Conservation (phyloP, 371 early-diverging fungal species). For the Actinomucor elegans region DNA sequence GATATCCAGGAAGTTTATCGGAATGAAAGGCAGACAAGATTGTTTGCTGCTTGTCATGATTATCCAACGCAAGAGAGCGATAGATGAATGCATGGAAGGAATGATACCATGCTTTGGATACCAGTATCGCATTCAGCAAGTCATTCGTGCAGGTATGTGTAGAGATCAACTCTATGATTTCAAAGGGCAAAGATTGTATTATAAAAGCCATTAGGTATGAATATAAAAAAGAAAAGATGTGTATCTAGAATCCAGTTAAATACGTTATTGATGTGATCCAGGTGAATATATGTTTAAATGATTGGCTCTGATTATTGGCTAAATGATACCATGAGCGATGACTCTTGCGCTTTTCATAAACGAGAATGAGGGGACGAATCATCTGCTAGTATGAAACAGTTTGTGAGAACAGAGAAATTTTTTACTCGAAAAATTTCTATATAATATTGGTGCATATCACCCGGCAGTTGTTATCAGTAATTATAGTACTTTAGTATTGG, state of each 20-base stretch:
- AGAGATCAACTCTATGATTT: slow-evolving; percentile 16
- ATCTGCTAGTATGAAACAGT: too few relatives aligned
- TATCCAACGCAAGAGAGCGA: background rate
- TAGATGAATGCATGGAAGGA: slow-evolving; percentile 9
- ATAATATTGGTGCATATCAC: too few relatives aligned
- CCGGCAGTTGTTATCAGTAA: too few relatives aligned
- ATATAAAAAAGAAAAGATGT: background rate
- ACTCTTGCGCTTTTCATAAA: too few relatives aligned
- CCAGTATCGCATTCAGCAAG: slow-evolving; percentile 7
- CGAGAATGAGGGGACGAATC: too few relatives aligned
- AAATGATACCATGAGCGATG: too few relatives aligned
- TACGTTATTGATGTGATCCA: too few relatives aligned
- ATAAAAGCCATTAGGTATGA: background rate
- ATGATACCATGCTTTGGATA: slow-evolving; percentile 19
- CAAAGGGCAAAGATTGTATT: slow-evolving; percentile 2
- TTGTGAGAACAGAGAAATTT: too few relatives aligned
- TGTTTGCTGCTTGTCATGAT: background rate
- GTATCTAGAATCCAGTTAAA: background rate
- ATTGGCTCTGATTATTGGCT: too few relatives aligned
- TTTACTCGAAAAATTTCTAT: too few relatives aligned
- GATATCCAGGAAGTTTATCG: slow-evolving; percentile 6
- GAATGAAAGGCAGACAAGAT: slow-evolving; percentile 1
- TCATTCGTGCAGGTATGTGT: background rate
- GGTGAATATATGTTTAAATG: too few relatives aligned
- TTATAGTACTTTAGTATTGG: too few relatives aligned